A percentile compares a stretch with the other conserved stretches of the same genome.
Conservation (phyloP, 2,329 filamentous ascomycete species). For the Venturia pyrina region DNA sequence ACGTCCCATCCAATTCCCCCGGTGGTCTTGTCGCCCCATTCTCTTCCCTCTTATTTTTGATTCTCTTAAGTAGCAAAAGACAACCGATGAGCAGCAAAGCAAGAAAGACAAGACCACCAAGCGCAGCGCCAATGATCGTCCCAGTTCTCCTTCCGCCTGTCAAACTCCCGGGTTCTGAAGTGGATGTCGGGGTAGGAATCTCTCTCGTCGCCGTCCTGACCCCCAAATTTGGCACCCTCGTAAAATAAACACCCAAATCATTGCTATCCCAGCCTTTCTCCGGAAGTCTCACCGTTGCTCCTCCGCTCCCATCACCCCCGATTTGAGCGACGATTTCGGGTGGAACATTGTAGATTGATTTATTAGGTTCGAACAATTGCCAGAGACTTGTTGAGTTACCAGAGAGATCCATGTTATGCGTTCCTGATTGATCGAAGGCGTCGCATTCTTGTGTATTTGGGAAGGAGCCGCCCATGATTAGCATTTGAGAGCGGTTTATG, state of each 20-base stretch:
- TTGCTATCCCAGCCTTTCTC: conserved; percentile 40
- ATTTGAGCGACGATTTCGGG: conserved; percentile 39
- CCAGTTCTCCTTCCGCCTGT: conserved; percentile 20
- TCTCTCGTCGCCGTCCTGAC: conserved; percentile 42
- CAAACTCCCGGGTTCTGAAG: conserved; percentile 13
- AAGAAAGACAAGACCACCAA: conserved; percentile 25
- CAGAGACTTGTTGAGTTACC: conserved; percentile 39
- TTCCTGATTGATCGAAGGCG: conserved; percentile 41
- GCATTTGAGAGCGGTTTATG: conserved; percentile 35
- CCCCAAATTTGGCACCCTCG: conserved; percentile 36
- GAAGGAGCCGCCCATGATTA: conserved; percentile 53
- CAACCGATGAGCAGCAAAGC: background rate
- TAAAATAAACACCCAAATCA: conserved; percentile 46
- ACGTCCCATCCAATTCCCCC: background rate
- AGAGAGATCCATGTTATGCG: conserved; percentile 48
- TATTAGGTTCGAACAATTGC: conserved; percentile 40
- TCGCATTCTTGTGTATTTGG: conserved; percentile 43
- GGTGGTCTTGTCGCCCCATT: background rate
- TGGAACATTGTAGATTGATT: conserved; percentile 47
- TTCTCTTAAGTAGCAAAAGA: background rate
- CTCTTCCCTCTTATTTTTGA: background rate
- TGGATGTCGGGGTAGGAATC: conserved; percentile 22
- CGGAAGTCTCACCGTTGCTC: conserved; percentile 44
- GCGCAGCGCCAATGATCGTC: conserved; percentile 30
- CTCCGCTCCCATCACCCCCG: conserved; percentile 26